Evolutionary conservation across 2,329 filamentous ascomycete species (phyloP), one percentile per base, ranked within the genome.

Genomic region (Hymenoscyphus scutula): DNA sequence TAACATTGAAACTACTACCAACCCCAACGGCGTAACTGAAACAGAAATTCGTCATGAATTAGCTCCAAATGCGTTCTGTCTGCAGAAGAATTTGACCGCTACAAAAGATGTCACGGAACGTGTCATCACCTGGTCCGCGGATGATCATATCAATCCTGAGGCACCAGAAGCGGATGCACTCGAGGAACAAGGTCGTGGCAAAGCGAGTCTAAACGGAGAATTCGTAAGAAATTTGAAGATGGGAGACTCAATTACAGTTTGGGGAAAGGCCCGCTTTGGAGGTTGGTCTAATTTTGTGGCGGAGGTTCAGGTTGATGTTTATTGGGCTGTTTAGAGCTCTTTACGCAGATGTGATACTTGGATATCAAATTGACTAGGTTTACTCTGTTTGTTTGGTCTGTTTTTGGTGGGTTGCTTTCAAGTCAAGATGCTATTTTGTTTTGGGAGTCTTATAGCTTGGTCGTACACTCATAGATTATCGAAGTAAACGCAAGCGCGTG

Each of bases 221-320:
- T 87, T 86, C 71, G 80, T 89, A 37, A 79, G 81, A 17, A 76
- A 74, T 54, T 70, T 89, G 66, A 80, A 79, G 66, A 66, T 85
- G n/a, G 86, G 86, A 0, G 86, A 89, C 67, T 80, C 85, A 19
- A 74, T 88, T 11, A 87, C 84, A 0, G 69, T 88, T 1, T 88
- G 85, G 85, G 84, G 76, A 0, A 85, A 82, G 73, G 79, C 83
- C 1, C 79, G 85, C 62, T 88, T 84, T 61, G 73, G 70, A 0
- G 80, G 75, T 0, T 89, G 86, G 86, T 54, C 60, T 1, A 88
- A 88, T 64, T 59, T 74, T 13, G 72, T 87, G 10, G 72, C 81
- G 55, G 77, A 74, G 13, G 80, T 82, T 1, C 77, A 78, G 71
- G 74, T 88, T 32, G 82, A 84, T 62, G 77, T 88, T 29, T 87